A percentile compares a stretch with the other conserved stretches of the same genome.
phyloP scores from a whole-genome alignment of 306 rosid species.

The Castanea crenata region DNA sequence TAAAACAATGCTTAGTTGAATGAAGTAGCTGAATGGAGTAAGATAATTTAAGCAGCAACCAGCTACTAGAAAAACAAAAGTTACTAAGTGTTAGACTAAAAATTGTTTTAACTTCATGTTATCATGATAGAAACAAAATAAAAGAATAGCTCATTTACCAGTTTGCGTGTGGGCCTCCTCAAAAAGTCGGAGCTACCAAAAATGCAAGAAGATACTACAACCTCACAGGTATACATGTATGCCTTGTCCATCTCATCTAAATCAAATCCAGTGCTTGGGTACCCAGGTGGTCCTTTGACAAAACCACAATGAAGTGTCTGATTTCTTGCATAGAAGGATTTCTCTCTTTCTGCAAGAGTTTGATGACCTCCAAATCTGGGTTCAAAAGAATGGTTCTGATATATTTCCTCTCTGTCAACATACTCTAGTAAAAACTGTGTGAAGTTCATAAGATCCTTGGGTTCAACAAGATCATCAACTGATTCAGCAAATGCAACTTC shows the following conservation, averaged over 20 bases:
- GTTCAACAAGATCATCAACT: constrained; percentile 63
- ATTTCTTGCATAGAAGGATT: constrained; percentile 61
- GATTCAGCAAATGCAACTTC: constrained; percentile 59
- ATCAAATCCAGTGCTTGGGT: constrained; percentile 79
- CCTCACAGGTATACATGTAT: constrained; percentile 67
- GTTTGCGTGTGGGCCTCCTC: constrained; percentile 82
- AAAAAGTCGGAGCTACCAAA: constrained; percentile 94
- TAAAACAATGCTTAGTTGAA: not conserved
- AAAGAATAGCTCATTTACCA: constrained; percentile 42
- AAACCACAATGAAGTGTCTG: constrained; percentile 89
- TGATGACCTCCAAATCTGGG: constrained; percentile 91
- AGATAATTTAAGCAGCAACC: constrained; percentile 1
- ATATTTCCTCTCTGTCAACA: constrained; percentile 51
- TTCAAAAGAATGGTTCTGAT: constrained; percentile 28
- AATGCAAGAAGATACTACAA: constrained; percentile 92
- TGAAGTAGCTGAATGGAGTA: not conserved
- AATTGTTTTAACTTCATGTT: not conserved
- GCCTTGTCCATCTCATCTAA: constrained; percentile 63
- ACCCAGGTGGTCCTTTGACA: constrained; percentile 56
- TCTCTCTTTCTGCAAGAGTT: constrained; percentile 72
- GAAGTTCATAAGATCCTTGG: constrained; percentile 47
- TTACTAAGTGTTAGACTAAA: not conserved
- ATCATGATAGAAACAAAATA: constrained; percentile 4
- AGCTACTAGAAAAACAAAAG: constrained; percentile 13
- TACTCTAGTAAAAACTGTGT: constrained; percentile 62